Base-by-base conservation (phyloP, 1,139 yeast genomes). In the Entelexis paramagnoliae region DNA sequence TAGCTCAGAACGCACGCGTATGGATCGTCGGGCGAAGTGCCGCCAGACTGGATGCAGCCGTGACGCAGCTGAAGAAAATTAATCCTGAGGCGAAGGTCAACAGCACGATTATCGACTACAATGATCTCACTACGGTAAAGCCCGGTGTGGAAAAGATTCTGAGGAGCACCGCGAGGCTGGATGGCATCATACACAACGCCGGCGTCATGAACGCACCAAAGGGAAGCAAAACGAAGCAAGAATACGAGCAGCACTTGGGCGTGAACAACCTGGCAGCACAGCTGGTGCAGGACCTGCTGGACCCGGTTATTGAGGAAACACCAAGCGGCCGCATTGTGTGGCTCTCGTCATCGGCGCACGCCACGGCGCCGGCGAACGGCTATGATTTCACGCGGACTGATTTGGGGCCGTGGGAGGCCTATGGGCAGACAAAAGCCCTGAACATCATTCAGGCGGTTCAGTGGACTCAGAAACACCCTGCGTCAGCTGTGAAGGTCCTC, bases 201-300 rank as follows among this genome's bases (percentile, higher is more conserved):
- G 79, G 81, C 42, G 71, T 77, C 11, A 75, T 76, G 77, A 60
- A 63, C 10, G 74, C 75, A 4, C 70, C 71, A 11, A 58, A 56
- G 17, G 70, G 69, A 4, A 60, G 70, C 3, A 57, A 59, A 11
- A 69, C 78, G 2, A 62, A 59, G 24, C 79, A 76, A 60, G 78
- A 76, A 13, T 69, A 67, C 55, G 81, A 78, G 53, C 61, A 67
- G 41, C 77, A 75, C 59, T 66, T 76, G 49, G 81, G 80, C 7
- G 70, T 74, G 30, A 78, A 78, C 59, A 74, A 66, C 13, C 55
- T 77, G 49, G 83, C 78, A 1, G 77, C 78, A 24, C 76, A 72
- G 55, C 62, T 77, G 49, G 62, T 79, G 20, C 75, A 77, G 58
- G 69, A 72, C 53, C 66, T 70, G 46, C 64, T 78, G 11, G 74